These are phyloP conservation scores for Pleurotus cornucopiae DNA, from an alignment of 768 basidiomycete genomes.

Conservation along the genomic window DNA sequence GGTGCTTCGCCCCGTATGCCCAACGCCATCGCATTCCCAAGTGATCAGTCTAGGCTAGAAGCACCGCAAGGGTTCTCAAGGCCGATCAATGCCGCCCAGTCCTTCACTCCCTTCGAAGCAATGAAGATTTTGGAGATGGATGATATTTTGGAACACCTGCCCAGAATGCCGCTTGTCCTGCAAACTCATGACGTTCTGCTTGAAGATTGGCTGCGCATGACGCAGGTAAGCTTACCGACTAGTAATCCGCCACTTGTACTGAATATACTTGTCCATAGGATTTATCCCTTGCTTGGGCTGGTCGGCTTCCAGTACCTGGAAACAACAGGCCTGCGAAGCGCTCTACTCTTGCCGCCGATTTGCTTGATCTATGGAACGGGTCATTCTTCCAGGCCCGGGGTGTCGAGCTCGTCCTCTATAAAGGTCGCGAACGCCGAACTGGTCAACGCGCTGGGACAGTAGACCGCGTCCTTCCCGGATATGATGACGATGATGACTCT, in stretches of 20 bases:
- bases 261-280: constrained; percentile 40
- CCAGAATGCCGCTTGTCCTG: constrained; percentile 70
- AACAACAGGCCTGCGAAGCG: constrained; percentile 51
- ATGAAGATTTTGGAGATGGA: constrained; percentile 80
- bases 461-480: constrained; percentile 50
- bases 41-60: constrained; percentile 38
- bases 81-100: constrained; percentile 60
- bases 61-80: constrained; percentile 75
- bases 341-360: constrained; percentile 58
- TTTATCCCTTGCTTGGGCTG: constrained; percentile 69
- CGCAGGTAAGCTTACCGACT: constrained; percentile 47
- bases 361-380: constrained; percentile 77
- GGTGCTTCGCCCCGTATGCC: constrained; percentile 29
- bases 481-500: constrained; percentile 37
- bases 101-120: constrained; percentile 65
- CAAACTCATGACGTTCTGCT: constrained; percentile 72
- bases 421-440: constrained; percentile 74
- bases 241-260: too few species aligned
- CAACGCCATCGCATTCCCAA: constrained; percentile 25
- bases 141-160: constrained; percentile 58
- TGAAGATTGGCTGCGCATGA: constrained; percentile 78
- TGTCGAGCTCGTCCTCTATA: constrained; percentile 78
- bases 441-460: constrained; percentile 51
- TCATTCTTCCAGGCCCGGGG: constrained; percentile 73
- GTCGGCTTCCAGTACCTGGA: constrained; percentile 64